Evolutionary conservation across 176 grass and related monocot species (phyloP).

Genomic region (Eragrostis curvula): DNA sequence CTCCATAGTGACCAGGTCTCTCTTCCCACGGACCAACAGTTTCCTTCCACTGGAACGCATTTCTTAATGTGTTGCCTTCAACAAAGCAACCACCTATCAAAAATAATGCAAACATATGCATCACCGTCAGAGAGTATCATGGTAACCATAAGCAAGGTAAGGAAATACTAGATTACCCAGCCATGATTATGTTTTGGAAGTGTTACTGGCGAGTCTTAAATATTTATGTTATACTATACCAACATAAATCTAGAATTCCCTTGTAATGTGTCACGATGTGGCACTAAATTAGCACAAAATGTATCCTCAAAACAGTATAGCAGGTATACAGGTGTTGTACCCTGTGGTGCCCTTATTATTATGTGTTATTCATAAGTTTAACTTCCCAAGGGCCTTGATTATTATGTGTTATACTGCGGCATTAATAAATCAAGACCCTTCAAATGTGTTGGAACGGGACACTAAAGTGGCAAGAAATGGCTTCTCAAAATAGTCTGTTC

Average conservation of each 20-base stretch:
- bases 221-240: constrained; percentile 5
- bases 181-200: too few species aligned
- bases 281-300: too few species aligned
- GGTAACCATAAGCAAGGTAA: constrained; percentile 26
- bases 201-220: constrained; percentile 16
- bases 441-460: background rate
- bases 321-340: too few species aligned
- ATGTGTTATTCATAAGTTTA: too few species aligned
- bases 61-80: constrained; percentile 28
- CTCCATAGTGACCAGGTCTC: constrained; percentile 93
- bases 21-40: constrained; percentile 96
- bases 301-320: too few species aligned
- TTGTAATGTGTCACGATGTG: too few species aligned
- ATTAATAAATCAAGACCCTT: background rate
- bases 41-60: constrained; percentile 92
- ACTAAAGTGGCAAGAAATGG: background rate
- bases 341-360: too few species aligned
- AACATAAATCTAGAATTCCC: background rate
- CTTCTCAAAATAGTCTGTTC: background rate
- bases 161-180: constrained; percentile 3
- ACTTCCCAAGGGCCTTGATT: background rate
- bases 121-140: background rate
- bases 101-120: constrained; percentile 11
- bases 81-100: too few species aligned
- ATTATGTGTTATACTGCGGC: background rate